These are phyloP conservation scores for Penicillium sp. DNA, from an alignment of 2,329 filamentous ascomycete genomes.

Conservation along the genomic window DNA sequence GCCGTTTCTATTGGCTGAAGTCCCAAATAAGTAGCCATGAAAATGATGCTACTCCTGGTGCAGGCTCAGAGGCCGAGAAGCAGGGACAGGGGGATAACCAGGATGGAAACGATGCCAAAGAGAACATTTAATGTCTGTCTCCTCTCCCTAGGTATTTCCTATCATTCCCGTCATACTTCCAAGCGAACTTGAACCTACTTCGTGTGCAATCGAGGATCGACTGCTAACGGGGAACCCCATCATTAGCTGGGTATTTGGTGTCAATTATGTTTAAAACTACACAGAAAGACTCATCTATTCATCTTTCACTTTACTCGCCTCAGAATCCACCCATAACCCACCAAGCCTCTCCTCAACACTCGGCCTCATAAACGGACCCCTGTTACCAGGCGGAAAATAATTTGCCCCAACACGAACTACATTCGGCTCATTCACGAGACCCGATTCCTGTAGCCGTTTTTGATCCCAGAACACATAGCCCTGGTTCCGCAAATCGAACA, in stretches of 20 bases:
- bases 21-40: neutral
- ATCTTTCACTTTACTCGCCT: neutral
- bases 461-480: constrained; percentile 4
- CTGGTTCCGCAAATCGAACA: neutral
- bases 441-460: neutral
- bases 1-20: neutral
- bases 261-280: too few relatives aligned
- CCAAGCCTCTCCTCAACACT: constrained; percentile 1
- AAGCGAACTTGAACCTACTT: neutral
- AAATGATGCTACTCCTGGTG: neutral
- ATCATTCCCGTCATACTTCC: neutral
- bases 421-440: neutral
- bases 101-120: neutral
- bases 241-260: neutral
- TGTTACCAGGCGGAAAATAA: neutral
- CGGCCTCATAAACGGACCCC: neutral
- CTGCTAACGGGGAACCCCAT: neutral
- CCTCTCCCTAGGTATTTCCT: neutral
- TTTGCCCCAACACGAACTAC: neutral
- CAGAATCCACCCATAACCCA: neutral
- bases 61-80: neutral
- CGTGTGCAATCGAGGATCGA: neutral
- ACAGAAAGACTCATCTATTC: neutral
- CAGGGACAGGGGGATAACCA: neutral
- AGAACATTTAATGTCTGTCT: neutral